Base-by-base conservation (phyloP, 345 rosid genomes). In the Eucalyptus sp. region DNA sequence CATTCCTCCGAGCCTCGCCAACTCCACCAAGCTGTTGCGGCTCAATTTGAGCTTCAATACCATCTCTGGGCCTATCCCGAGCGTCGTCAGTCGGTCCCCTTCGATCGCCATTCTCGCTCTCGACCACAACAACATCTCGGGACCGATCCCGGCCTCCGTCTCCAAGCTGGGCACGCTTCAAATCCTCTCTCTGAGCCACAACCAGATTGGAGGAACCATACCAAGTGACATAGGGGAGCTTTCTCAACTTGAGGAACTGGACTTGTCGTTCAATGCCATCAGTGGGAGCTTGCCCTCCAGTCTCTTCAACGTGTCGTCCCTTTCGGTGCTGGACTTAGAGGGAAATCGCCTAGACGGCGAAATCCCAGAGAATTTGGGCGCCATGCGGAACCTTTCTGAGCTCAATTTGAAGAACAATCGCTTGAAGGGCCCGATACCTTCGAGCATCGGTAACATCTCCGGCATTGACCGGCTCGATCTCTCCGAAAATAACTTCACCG, bases 11-110 rank as follows among this genome's bases (percentile, higher is more conserved):
- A 90, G 92, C 89, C 94, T 97, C 44, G 96, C 96, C 29, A 96
- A 95, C 87, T 94, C 98, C 58, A 92, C 96, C 12, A 94, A 93
- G 94, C 87, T 96, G 86, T 93, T 89, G 24, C 93, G 97, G 88
- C 94, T 97, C 86, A 96, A 96, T 87, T 87, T 97, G 87, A 96
- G 99, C 92, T 94, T 90, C 91, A 97, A 97, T 89, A 91, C 94
- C 6, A 87, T 97, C 48, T 91, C 92, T 25, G 99, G 96, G 86
- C 87, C 95, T 10, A 91, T 97, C 87, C 99, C 97, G 4, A 54
- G 86, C 50, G 89, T 91, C 48, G 88, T 97, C 58, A 90, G 94
- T 86, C 91, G 91, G 79, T 93, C 93, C 18, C 46, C 93, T 88
- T 92, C 96, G 87, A 95, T 97, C 86, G 91, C 96, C 50, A 87